Evolutionary conservation across 2,329 filamentous ascomycete species (phyloP).

Genomic region (Penicillium decumbens): DNA sequence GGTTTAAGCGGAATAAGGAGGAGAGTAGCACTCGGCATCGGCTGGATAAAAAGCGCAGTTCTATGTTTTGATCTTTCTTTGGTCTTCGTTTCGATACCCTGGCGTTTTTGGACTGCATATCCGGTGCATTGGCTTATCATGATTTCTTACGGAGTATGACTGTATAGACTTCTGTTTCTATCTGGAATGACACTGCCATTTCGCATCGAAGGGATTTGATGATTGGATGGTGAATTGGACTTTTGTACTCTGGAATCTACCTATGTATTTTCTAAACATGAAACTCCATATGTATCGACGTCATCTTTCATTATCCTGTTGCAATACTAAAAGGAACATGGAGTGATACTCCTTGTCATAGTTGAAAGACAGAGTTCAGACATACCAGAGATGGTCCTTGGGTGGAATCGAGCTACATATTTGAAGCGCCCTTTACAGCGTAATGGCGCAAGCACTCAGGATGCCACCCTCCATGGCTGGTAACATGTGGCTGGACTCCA

Average conservation of each 20-base stretch:
- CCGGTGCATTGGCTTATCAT: background rate
- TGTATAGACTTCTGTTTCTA: background rate
- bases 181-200: background rate
- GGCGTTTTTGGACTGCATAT: conserved; percentile 2
- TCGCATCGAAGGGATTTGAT: too few relatives aligned
- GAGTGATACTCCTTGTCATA: too few relatives aligned
- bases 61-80: conserved; percentile 38
- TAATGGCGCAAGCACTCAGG: conserved; percentile 51
- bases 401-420: background rate
- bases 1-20: conserved; percentile 35
- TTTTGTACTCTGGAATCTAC: too few relatives aligned
- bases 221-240: too few relatives aligned
- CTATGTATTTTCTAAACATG: too few relatives aligned
- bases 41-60: conserved; percentile 45
- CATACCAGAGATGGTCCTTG: background rate
- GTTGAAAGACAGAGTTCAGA: too few relatives aligned
- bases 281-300: too few relatives aligned
- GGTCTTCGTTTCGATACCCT: conserved; percentile 14
- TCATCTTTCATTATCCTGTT: too few relatives aligned
- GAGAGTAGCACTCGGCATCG: conserved; percentile 30
- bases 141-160: background rate
- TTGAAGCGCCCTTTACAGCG: conserved; percentile 26
- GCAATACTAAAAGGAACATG: too few relatives aligned
- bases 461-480: conserved; percentile 49
- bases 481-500: conserved; percentile 55